phyloP scores from a whole-genome alignment of 345 rosid species.

The Durio zibethinus region DNA sequence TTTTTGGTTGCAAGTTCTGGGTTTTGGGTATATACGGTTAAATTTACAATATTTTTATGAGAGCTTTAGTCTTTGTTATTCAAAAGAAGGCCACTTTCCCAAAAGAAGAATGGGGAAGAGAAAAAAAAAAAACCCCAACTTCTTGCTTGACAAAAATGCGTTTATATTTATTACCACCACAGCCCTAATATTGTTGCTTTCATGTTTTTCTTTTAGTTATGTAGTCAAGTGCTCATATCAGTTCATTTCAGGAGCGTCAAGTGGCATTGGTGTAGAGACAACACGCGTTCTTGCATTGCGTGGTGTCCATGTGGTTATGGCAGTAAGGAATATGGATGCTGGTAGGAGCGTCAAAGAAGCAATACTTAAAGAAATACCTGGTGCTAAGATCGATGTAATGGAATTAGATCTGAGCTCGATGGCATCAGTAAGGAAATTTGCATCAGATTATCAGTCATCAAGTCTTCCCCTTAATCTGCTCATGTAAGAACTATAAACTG shows the following conservation, averaged over 20 bases:
- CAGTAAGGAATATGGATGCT: conserved; percentile 56
- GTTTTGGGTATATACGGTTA: background rate
- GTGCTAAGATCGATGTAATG: conserved; percentile 60
- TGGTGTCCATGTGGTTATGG: conserved; percentile 70
- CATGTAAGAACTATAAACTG: conserved; percentile 32
- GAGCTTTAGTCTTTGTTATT: background rate
- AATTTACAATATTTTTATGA: background rate
- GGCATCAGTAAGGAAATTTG: conserved; percentile 54
- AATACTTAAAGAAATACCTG: conserved; percentile 45
- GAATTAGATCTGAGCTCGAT: conserved; percentile 74
- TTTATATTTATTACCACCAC: background rate
- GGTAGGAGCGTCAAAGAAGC: conserved; percentile 51
- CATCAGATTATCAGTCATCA: conserved; percentile 34
- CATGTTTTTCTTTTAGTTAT: background rate
- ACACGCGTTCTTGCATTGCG: conserved; percentile 69
- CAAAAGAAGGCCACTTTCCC: background rate
- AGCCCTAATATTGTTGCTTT: background rate
- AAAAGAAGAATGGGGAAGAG: background rate
- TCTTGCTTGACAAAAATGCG: background rate
- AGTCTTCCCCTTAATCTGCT: conserved; percentile 46
- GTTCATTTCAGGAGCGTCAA: conserved; percentile 58
- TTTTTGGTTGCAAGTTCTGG: background rate
- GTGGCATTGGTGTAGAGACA: conserved; percentile 74
- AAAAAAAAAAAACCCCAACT: background rate
- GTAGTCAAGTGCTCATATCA: background rate